phyloP scores from a whole-genome alignment of 495 filamentous ascomycete species.

The Podospora fimiseda region DNA sequence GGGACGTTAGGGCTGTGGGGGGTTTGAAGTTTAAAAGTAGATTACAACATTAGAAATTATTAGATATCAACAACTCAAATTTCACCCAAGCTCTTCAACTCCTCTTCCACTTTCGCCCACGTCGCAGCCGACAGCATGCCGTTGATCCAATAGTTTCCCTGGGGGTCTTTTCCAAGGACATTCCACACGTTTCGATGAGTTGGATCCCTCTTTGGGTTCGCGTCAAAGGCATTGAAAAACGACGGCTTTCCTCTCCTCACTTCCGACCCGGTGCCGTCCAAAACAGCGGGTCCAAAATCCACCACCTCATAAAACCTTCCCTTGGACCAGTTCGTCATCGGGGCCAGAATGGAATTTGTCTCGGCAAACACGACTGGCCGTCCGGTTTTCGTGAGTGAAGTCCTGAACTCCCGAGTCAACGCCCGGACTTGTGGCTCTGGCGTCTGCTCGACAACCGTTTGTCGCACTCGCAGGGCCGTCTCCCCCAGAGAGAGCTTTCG shows the following conservation, averaged over 20 bases:
- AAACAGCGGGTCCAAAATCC: conserved; percentile 40
- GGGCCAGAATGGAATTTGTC: conserved; percentile 27
- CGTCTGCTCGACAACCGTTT: conserved; percentile 36
- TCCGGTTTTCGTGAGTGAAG: conserved; percentile 5
- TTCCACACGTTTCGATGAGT: conserved; percentile 21
- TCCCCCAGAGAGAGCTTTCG: conserved; percentile 5
- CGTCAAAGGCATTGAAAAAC: neutral
- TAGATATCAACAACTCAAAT: too few species aligned
- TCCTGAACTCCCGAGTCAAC: conserved; percentile 14
- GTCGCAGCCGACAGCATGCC: conserved; percentile 19
- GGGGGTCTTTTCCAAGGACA: conserved; percentile 40
- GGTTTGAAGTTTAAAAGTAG: too few species aligned
- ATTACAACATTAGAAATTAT: too few species aligned
- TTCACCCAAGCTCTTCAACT: conserved; percentile 17
- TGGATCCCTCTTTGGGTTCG: conserved; percentile 8
- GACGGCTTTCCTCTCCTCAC: conserved; percentile 11
- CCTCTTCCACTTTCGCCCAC: conserved; percentile 27
- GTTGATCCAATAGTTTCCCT: conserved; percentile 43
- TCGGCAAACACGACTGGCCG: conserved; percentile 31
- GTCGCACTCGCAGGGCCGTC: conserved; percentile 31
- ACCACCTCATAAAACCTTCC: conserved; percentile 36
- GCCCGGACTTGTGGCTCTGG: conserved; percentile 40
- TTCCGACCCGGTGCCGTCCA: conserved; percentile 5
- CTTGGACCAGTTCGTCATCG: conserved; percentile 44
- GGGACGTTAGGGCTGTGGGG: too few species aligned